Conservation (phyloP, 2,329 filamentous ascomycete genomes). For the Ustilaginoidea virens region DNA sequence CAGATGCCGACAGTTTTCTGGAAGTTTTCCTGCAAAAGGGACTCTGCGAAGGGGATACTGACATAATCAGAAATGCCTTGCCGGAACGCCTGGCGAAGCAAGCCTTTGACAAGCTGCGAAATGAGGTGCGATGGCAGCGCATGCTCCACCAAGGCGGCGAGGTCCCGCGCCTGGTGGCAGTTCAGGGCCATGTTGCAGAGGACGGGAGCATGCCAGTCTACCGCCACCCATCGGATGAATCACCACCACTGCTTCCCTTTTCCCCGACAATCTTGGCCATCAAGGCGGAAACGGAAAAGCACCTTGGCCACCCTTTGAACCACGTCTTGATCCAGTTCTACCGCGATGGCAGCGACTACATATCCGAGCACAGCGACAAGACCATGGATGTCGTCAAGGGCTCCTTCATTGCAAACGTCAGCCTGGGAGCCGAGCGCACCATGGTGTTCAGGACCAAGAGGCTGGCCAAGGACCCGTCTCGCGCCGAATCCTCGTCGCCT, state of each 20-base stretch:
- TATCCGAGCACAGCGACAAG: conserved; percentile 95
- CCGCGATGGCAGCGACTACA: conserved; percentile 76
- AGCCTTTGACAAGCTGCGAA: conserved; percentile 54
- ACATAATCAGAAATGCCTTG: conserved; percentile 56
- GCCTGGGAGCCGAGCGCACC: conserved; percentile 76
- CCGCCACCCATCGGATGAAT: conserved; percentile 82
- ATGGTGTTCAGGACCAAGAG: conserved; percentile 85
- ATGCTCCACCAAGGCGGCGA: conserved; percentile 90
- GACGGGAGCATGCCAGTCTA: conserved; percentile 80
- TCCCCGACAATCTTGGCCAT: conserved; percentile 57
- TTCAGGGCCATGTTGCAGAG: conserved; percentile 56
- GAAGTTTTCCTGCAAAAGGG: conserved; percentile 23
- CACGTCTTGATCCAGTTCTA: conserved; percentile 91
- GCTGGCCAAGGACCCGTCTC: conserved; percentile 20
- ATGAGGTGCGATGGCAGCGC: conserved; percentile 72
- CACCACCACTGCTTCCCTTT: conserved; percentile 62
- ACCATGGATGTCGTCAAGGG: conserved; percentile 74
- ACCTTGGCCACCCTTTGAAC: conserved; percentile 69
- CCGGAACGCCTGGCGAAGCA: conserved; percentile 35
- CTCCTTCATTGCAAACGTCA: conserved; percentile 83
- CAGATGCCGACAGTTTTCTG: neutral
- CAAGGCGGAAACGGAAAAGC: conserved; percentile 50
- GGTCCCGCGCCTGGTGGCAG: conserved; percentile 80
- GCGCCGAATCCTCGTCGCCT: conserved; percentile 3
- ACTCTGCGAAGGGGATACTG: conserved; percentile 71